Percentiles rank a stretch among this genome's conserved stretches.
These are phyloP conservation scores for Mycosphaerella sp. DNA, from an alignment of 2,329 filamentous ascomycete species.

Conservation along the genomic window DNA sequence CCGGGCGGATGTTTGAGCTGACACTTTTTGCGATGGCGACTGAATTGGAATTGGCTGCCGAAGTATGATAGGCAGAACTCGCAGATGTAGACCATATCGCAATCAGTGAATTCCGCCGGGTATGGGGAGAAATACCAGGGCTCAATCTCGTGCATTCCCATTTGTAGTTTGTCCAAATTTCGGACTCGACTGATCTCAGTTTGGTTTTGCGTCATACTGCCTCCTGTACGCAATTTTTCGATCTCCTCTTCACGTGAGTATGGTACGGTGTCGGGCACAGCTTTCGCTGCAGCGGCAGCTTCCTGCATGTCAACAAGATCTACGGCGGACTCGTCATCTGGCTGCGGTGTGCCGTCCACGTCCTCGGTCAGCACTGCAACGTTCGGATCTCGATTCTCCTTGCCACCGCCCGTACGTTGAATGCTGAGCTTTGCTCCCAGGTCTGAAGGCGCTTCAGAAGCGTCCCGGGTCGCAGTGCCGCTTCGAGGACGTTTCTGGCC, in stretches of 20 bases:
- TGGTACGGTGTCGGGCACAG: conserved; percentile 42
- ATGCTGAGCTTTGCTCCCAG: conserved; percentile 50
- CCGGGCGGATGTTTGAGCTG: conserved; percentile 86
- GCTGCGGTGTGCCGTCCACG: conserved; percentile 44
- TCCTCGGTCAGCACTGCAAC: conserved; percentile 44
- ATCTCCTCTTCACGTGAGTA: conserved; percentile 88
- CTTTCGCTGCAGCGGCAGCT: conserved; percentile 49
- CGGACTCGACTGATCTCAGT: conserved; percentile 93
- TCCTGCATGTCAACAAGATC: conserved; percentile 49
- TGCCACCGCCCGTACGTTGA: conserved; percentile 48
- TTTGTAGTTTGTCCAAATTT: conserved; percentile 90
- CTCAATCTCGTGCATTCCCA: conserved; percentile 85
- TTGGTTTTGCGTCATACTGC: conserved; percentile 98
- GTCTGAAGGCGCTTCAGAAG: conserved; percentile 37
- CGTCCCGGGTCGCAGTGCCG: conserved; percentile 40
- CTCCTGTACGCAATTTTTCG: conserved; percentile 87
- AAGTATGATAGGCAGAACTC: conserved; percentile 96
- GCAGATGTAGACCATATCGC: conserved; percentile 90
- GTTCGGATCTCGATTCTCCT: conserved; percentile 52
- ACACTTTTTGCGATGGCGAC: conserved; percentile 83
- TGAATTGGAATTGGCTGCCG: conserved; percentile 73
- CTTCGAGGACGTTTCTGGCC: conserved; percentile 42
- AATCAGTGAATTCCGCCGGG: conserved; percentile 78
- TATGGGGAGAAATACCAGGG: conserved; percentile 99
- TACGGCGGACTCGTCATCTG: conserved; percentile 49